Percentiles rank a stretch among this genome's conserved stretches.
Conservation (phyloP, 208 protist species). For the Lotmaria passim region DNA sequence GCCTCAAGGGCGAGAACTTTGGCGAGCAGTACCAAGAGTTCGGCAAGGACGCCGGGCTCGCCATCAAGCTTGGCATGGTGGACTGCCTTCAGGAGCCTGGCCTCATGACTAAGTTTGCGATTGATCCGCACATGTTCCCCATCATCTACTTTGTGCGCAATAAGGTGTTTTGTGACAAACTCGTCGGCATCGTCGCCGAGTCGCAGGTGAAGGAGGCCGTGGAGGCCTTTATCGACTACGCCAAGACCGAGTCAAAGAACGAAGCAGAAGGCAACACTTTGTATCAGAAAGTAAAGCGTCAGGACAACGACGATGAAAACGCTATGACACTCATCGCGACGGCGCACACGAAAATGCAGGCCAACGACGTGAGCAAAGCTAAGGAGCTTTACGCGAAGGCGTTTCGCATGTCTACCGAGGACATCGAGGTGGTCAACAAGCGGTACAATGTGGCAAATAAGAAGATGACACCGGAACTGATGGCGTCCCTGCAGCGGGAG, state of each 20-base stretch:
- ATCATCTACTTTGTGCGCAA: constrained; percentile 87
- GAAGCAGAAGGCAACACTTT: constrained; percentile 61
- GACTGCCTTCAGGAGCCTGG: constrained; percentile 76
- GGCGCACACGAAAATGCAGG: constrained; percentile 68
- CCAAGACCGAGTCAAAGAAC: constrained; percentile 60
- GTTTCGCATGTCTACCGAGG: constrained; percentile 47
- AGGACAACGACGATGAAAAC: constrained; percentile 89
- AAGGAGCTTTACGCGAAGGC: constrained; percentile 76
- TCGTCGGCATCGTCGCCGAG: constrained; percentile 82
- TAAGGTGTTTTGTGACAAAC: constrained; percentile 66
- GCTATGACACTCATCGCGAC: constrained; percentile 81
- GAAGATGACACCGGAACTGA: constrained; percentile 74
- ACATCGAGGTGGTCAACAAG: constrained; percentile 62
- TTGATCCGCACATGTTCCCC: constrained; percentile 84
- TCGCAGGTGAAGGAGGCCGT: constrained; percentile 86
- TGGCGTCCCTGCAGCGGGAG: constrained; percentile 72
- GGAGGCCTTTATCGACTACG: constrained; percentile 88
- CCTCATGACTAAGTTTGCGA: constrained; percentile 65
- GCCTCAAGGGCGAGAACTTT: constrained; percentile 45
- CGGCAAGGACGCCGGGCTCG: constrained; percentile 77
- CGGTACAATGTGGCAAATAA: constrained; percentile 67
- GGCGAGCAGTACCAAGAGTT: constrained; percentile 77
- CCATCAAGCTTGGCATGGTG: constrained; percentile 84
- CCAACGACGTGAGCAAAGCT: constrained; percentile 74
- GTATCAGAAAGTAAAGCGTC: constrained; percentile 62